Conservation (phyloP, 2,329 filamentous ascomycete species). For the Cladosporium austrohemisphaericum region DNA sequence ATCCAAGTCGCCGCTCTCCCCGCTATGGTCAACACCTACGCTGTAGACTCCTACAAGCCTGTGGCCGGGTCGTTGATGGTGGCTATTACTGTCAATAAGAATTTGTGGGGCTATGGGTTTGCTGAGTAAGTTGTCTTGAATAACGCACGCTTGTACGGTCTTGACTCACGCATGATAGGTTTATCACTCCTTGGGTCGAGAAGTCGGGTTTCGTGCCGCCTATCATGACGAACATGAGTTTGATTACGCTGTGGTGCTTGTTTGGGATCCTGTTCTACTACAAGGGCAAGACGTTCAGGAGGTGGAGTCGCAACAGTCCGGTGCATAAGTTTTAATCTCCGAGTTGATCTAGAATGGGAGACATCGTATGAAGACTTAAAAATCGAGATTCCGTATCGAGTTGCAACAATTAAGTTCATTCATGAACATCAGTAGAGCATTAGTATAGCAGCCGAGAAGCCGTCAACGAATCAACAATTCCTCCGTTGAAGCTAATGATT, state of each 20-base stretch:
- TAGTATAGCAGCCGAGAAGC: too few species aligned
- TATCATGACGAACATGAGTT: slow-evolving; percentile 57
- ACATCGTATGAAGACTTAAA: too few species aligned
- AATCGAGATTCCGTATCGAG: too few species aligned
- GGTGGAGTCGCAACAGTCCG: slow-evolving; percentile 53
- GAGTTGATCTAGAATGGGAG: too few species aligned
- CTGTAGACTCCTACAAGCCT: slow-evolving; percentile 62
- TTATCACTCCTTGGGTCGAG: slow-evolving; percentile 45
- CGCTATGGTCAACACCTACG: slow-evolving; percentile 56
- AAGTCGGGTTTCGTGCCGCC: slow-evolving; percentile 51
- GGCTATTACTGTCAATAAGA: slow-evolving; percentile 61
- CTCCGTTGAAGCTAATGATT: too few species aligned
- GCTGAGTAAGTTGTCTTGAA: slow-evolving; percentile 42
- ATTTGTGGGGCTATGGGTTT: slow-evolving; percentile 61
- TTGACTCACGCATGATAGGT: slow-evolving; percentile 20
- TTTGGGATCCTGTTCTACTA: slow-evolving; percentile 56
- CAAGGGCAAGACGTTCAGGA: slow-evolving; percentile 56
- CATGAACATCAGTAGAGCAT: too few species aligned
- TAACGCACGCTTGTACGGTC: too few species aligned
- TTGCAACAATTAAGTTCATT: too few species aligned
- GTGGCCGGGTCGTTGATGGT: slow-evolving; percentile 59
- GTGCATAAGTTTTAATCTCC: slow-evolving; percentile 48
- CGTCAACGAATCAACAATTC: too few species aligned
- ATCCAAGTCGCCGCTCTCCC: slow-evolving; percentile 60
- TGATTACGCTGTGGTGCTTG: slow-evolving; percentile 52